Evolutionary conservation across 176 grass and related monocot genomes (phyloP).

Genomic region (Rhipidocladum racemiflorum): DNA sequence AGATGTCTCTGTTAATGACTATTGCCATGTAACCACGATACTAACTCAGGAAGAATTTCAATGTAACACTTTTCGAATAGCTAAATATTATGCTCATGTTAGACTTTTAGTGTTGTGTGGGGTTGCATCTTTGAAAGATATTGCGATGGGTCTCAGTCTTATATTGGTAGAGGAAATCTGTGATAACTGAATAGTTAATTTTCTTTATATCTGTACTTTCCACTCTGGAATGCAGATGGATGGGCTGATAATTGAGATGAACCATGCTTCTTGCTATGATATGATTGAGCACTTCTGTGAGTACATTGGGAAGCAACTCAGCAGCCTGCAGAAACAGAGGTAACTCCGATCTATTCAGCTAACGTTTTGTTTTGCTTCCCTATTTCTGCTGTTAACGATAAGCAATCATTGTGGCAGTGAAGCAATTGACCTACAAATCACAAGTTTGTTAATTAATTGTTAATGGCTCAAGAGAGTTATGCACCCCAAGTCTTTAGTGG

Average conservation of each 20-base stretch:
- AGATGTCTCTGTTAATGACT: too few relatives aligned
- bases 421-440: background rate
- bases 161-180: background rate
- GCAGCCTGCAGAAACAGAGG: slow-evolving; percentile 64
- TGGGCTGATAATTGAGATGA: slow-evolving; percentile 64
- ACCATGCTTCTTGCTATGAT: slow-evolving; percentile 66
- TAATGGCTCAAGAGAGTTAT: background rate
- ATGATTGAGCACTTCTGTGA: slow-evolving; percentile 74
- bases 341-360: slow-evolving; percentile 19
- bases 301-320: slow-evolving; percentile 62
- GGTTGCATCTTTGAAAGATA: too few relatives aligned
- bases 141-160: too few relatives aligned
- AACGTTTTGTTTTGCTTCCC: background rate
- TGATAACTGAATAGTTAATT: background rate
- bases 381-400: background rate
- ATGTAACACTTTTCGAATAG: too few relatives aligned
- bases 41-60: too few relatives aligned
- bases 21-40: too few relatives aligned
- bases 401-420: background rate
- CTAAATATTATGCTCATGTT: too few relatives aligned
- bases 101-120: too few relatives aligned
- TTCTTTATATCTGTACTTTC: background rate
- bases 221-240: slow-evolving; percentile 54
- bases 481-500: background rate
- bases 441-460: too few relatives aligned